These are phyloP conservation scores for Avena insularis DNA, from an alignment of 176 grass and related monocot genomes.

Conservation along the genomic window DNA sequence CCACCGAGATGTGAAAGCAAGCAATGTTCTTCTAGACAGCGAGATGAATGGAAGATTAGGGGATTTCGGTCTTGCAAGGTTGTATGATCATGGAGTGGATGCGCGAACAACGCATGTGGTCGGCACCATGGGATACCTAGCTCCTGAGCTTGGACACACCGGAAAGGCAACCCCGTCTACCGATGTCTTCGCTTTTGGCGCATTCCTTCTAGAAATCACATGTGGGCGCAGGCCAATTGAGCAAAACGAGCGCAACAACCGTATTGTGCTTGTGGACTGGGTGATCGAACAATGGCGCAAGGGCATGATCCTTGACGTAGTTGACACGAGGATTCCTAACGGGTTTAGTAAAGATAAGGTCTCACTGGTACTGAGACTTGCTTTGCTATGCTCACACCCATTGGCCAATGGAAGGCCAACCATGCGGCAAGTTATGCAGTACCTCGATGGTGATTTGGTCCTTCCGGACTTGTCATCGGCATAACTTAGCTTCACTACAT, in stretches of 20 bases:
- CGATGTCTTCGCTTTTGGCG: conserved; percentile 48
- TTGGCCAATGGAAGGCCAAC: conserved; percentile 49
- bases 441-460: conserved; percentile 39
- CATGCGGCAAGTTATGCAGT: conserved; percentile 52
- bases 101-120: conserved; percentile 51
- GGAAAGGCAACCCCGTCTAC: conserved; percentile 48
- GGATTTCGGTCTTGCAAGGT: conserved; percentile 50
- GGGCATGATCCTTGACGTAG: not conserved
- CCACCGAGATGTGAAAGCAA: conserved; percentile 56
- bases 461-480: conserved; percentile 44
- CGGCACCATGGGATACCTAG: conserved; percentile 57
- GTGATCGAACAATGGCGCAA: conserved; percentile 22
- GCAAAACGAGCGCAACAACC: conserved; percentile 18
- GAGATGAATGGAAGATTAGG: conserved; percentile 51
- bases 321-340: conserved; percentile 7
- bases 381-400: conserved; percentile 52
- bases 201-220: conserved; percentile 42
- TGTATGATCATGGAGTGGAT: conserved; percentile 46
- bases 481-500: conserved; percentile 16
- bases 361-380: conserved; percentile 43
- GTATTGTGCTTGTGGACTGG: conserved; percentile 40
- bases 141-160: conserved; percentile 46
- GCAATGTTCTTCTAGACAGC: conserved; percentile 48
- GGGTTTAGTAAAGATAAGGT: conserved; percentile 32
- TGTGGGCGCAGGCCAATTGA: conserved; percentile 43